Percentiles rank a stretch among this genome's conserved stretches.
phyloP scores from a whole-genome alignment of 2,329 filamentous ascomycete genomes.

The Fusarium foetens region DNA sequence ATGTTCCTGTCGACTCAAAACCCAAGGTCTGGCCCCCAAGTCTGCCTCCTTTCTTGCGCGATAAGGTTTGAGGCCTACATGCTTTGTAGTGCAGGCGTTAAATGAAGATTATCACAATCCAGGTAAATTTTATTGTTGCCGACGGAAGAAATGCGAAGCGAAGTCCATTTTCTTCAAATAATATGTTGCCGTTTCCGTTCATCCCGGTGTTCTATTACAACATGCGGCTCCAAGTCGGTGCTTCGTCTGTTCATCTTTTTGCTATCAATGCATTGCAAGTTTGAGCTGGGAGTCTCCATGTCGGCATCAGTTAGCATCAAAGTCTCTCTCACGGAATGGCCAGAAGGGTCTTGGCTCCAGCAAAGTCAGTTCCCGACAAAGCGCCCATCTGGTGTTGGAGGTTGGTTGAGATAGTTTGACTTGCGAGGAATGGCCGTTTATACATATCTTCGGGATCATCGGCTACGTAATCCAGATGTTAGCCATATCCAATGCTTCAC shows the following conservation, averaged over 20 bases:
- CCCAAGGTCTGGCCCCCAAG: neutral
- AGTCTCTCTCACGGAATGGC: neutral
- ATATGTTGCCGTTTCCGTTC: neutral
- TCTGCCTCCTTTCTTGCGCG: neutral
- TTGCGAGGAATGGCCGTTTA: too few species aligned
- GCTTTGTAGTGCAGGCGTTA: neutral
- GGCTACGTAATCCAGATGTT: neutral
- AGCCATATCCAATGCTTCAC: neutral
- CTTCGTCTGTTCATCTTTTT: neutral
- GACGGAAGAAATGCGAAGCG: neutral
- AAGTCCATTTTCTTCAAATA: neutral
- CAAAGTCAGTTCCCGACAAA: neutral
- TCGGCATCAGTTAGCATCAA: neutral
- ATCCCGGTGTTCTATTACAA: neutral
- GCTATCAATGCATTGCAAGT: neutral
- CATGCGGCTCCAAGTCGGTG: neutral
- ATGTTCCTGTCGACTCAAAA: rapidly evolving
- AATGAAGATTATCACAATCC: neutral
- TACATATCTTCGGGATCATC: neutral
- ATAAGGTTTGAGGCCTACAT: neutral
- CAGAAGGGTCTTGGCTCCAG: neutral
- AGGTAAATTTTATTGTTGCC: neutral
- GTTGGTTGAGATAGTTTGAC: neutral
- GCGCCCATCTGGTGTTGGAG: neutral
- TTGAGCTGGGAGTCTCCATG: neutral